These are phyloP conservation scores for Fusarium metavorans DNA, from an alignment of 2,329 filamentous ascomycete species.

Conservation along the genomic window DNA sequence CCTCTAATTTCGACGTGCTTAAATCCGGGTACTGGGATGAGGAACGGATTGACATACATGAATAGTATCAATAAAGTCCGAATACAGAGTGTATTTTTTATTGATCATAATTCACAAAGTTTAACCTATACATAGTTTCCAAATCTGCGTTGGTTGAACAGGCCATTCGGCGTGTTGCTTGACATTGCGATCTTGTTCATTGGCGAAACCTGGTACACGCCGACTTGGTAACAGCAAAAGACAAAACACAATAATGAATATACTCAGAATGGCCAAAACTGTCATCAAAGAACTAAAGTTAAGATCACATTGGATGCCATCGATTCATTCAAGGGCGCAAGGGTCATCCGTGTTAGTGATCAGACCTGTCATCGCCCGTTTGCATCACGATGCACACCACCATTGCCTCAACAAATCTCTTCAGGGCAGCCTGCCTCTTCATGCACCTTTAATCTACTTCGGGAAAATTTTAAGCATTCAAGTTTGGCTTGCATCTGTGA, in stretches of 20 bases:
- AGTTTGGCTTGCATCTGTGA: too few relatives aligned
- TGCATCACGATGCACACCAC: background rate
- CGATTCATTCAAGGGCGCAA: background rate
- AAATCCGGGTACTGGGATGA: too few relatives aligned
- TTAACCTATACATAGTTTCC: background rate
- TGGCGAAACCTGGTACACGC: background rate
- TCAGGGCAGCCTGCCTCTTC: background rate
- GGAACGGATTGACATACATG: background rate
- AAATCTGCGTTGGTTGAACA: background rate
- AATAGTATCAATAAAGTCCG: background rate
- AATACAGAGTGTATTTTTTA: background rate
- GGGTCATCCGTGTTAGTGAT: background rate
- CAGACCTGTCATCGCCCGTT: background rate
- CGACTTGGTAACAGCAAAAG: background rate
- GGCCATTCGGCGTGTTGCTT: background rate
- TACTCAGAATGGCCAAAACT: background rate
- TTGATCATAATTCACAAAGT: background rate
- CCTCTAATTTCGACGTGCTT: background rate
- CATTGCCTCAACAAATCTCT: background rate
- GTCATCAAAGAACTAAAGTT: background rate
- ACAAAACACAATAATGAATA: background rate
- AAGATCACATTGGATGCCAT: background rate
- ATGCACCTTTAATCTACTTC: background rate
- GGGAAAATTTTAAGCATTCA: background rate
- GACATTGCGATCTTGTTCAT: background rate